Percentiles rank a stretch among this genome's conserved stretches.
These are phyloP conservation scores for Plasmodium knowlesi DNA, from an alignment of 169 alveolate genomes.

Conservation along the genomic window DNA sequence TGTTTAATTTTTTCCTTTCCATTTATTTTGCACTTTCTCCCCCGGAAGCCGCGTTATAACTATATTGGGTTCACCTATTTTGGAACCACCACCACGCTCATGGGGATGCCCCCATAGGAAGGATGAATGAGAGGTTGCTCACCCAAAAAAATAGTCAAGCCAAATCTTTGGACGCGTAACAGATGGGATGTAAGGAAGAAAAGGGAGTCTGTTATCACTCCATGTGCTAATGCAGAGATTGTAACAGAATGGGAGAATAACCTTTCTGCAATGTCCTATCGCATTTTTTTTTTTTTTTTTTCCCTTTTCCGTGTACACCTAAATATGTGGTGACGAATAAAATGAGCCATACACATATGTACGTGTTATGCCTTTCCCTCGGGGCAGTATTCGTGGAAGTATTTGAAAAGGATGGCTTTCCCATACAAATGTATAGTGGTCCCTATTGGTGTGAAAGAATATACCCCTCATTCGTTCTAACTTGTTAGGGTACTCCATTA, in stretches of 20 bases:
- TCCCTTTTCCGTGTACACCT: not conserved
- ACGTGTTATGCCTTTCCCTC: not conserved
- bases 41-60: not conserved
- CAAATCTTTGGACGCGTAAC: not conserved
- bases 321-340: not conserved
- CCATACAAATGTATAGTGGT: not conserved
- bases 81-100: not conserved
- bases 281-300: not conserved
- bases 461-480: not conserved
- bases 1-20: not conserved
- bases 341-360: not conserved
- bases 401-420: not conserved
- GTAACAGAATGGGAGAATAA: not conserved
- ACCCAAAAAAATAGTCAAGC: not conserved
- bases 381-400: not conserved
- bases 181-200: not conserved
- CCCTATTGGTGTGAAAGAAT: not conserved
- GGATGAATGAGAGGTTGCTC: not conserved
- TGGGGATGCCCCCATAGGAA: not conserved
- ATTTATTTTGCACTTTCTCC: not conserved
- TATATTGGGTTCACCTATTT: not conserved
- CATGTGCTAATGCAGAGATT: not conserved
- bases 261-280: not conserved
- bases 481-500: not conserved
- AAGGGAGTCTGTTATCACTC: not conserved